phyloP scores from a whole-genome alignment of 306 rosid species.

The Trichosanthes truncata region DNA sequence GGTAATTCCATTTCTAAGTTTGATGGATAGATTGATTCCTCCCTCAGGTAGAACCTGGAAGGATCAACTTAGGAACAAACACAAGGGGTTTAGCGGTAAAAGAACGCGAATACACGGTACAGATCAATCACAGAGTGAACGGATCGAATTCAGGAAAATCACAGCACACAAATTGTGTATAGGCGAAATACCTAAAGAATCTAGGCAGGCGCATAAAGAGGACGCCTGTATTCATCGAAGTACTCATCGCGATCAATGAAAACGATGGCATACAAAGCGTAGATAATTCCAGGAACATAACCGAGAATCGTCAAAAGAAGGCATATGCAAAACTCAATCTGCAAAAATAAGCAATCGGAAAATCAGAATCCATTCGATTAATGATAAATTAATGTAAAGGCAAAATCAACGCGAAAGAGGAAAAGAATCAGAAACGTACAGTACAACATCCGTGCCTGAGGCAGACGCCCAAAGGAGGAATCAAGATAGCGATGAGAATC shows the following conservation, averaged over 20 bases:
- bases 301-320: conserved; percentile 74
- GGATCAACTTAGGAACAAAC: not conserved
- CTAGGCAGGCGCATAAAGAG: conserved; percentile 44
- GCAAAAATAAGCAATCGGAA: not conserved
- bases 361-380: not conserved
- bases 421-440: conserved; percentile 20
- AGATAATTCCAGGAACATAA: conserved; percentile 84
- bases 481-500: conserved; percentile 18
- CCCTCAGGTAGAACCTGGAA: not conserved
- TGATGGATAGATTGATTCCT: not conserved
- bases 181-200: not conserved
- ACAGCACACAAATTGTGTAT: not conserved
- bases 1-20: not conserved
- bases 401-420: not conserved
- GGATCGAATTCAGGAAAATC: not conserved
- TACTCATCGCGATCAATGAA: conserved; percentile 76
- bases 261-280: conserved; percentile 77
- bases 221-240: conserved; percentile 77
- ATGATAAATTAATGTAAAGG: not conserved
- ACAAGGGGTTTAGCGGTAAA: not conserved
- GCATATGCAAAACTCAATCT: conserved; percentile 82
- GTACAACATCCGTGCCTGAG: conserved; percentile 21
- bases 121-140: not conserved
- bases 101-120: not conserved
- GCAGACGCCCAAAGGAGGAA: conserved; percentile 18